Conservation (phyloP, 2,329 filamentous ascomycete species). For the Zymoseptoria crescenta region DNA sequence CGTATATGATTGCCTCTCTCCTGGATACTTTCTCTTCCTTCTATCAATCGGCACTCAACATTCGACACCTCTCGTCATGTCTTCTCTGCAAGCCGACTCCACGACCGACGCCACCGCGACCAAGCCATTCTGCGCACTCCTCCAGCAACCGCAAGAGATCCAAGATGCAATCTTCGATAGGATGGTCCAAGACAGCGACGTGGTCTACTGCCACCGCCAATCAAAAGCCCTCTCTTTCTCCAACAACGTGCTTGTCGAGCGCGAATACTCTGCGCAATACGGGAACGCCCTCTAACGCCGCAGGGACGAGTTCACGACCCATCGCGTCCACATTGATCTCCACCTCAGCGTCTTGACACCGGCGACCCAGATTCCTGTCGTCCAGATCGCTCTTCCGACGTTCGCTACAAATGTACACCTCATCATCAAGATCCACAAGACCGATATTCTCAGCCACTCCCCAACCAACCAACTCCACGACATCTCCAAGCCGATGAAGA, state of each 20-base stretch:
- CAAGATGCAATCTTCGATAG: not conserved
- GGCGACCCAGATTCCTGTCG: not conserved
- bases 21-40: too few relatives aligned
- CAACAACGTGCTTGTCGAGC: not conserved
- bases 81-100: not conserved
- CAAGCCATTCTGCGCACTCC: not conserved
- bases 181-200: not conserved
- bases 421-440: not conserved
- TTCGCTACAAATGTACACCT: not conserved
- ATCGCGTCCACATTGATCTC: not conserved
- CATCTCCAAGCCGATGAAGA: not conserved
- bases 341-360: not conserved
- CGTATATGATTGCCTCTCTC: too few relatives aligned
- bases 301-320: not conserved
- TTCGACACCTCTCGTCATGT: not conserved
- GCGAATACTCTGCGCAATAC: not conserved
- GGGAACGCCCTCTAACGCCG: not conserved
- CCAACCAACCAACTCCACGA: not conserved
- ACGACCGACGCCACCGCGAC: too few relatives aligned
- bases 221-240: not conserved
- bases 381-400: not conserved
- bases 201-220: not conserved
- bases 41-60: not conserved
- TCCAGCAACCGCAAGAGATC: not conserved
- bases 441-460: not conserved